Evolutionary conservation across 2,329 filamentous ascomycete genomes (phyloP), one percentile per base, ranked within the genome.

Genomic region (Neofusicoccum ribis): DNA sequence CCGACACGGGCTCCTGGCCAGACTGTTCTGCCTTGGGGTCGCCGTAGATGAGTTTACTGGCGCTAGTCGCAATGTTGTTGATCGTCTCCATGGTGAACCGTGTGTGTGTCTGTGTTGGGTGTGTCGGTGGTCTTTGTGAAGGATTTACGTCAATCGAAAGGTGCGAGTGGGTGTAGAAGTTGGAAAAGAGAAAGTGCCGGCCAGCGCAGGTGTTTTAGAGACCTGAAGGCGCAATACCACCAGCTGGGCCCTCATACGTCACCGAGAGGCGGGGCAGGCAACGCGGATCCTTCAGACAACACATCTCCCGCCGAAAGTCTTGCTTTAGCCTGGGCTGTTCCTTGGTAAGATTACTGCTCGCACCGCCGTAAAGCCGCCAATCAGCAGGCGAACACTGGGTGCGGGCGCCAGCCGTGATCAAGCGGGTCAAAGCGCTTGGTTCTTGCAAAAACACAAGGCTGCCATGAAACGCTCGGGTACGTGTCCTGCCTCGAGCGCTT

Each of bases 1-100:
- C 92, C 20, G 90, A 90, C 50, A 93, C 76, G 17, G 92, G 92
- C 79, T 96, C 92, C 70, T 79, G 77, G 52, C 81, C 81, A 44
- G 76, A 76, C 63, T 79, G 68, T 79, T 74, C 71, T 2, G 66
- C 58, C 8, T 50, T 27, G 14, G 56, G 39, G 49, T 77, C 75
- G 34, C 77, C 77, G 66, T 75, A 79, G 68, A 79, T 76, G 49
- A 73, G 68, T 67, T 77, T 77, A 66, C 70, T 76, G 27, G 74
- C 77, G 4, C 72, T 68, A 4, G 66, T 70, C 20, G 73, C 74
- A 39, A 73, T 69, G 69, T 76, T 79, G 72, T 60, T 75, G 60
- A 79, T 73, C 7, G 76, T 76, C 70, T 79, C 76, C 77, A 79
- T 79, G 62, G 27, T 70, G 60, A 60, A 20, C 20, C 20, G 20